Base-by-base conservation (phyloP, 1,139 yeast genomes). In the Wickerhamomyces sp. region DNA sequence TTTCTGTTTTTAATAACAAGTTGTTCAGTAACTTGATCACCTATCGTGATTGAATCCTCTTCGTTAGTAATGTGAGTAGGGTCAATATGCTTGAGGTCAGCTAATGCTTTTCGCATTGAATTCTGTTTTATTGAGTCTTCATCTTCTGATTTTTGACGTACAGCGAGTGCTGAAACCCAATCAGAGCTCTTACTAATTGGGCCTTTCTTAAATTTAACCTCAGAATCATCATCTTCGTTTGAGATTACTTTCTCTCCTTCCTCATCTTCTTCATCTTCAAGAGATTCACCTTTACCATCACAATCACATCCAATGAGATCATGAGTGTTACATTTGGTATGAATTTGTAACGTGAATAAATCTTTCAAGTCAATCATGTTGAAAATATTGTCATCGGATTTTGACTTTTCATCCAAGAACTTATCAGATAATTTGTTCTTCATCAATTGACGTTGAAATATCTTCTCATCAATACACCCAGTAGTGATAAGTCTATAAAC, bases 391-490 rank as follows among this genome's bases (percentile, higher is more conserved):
- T 71, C 75, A 34, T 64, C 67, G 0, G 72, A 63, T 13, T 65
- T 66, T 7, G 48, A 48, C 30, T 69, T 68, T 36, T 69, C 67
- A 53, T 84, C 92, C 49, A 92, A 65, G 53, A 92, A 84, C 47
- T 80, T 80, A 44, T 83, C 83, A 36, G 96, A 86, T 38, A 92
- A 63, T 40, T 83, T 90, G 44, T 70, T 78, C 59, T 94, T 92
- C 70, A 88, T 81, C 42, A 89, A 67, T 57, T 92, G 98, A n/a
- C 99, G 70, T 60, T 92, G 97, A 47, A 85, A 81, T 6, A 92
- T 89, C 63, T 92, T 92, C 57, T 92, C 99, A 58, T 92, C 99
- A 33, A 92, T 86, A 44, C 90, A 80, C 0, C 98, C 98, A 0
- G 95, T 78, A 0, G 90, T 82, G 36, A 84, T 64, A n/a, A 92